A percentile compares a stretch with the other conserved stretches of the same genome.
Evolutionary conservation across 2,329 filamentous ascomycete genomes (phyloP).

Genomic region (Aspergillus ruber): DNA sequence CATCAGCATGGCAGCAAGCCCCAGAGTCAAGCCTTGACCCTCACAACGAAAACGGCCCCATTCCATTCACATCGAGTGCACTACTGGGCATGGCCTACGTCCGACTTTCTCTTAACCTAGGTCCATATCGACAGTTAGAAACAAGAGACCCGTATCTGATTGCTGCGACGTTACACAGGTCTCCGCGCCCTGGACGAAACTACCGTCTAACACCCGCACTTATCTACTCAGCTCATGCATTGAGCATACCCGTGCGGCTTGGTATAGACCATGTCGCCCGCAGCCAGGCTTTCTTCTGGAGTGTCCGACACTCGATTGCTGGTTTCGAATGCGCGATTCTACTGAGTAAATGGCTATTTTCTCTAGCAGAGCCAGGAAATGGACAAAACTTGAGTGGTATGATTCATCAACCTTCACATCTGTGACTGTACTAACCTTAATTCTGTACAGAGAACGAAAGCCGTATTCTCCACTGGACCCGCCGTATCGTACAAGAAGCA

Average conservation of each 20-base stretch:
- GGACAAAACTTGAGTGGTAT: conserved; percentile 23
- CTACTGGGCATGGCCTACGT: conserved; percentile 28
- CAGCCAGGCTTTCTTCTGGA: conserved; percentile 34
- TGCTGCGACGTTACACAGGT: conserved; percentile 54
- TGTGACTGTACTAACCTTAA: background rate
- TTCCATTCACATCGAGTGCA: conserved; percentile 29
- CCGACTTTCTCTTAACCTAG: conserved; percentile 43
- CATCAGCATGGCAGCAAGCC: conserved; percentile 30
- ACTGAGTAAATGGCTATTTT: conserved; percentile 41
- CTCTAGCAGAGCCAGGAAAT: conserved; percentile 18
- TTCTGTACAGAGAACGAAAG: conserved; percentile 21
- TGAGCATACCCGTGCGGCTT: conserved; percentile 49
- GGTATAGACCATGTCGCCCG: conserved; percentile 32
- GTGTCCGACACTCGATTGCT: conserved; percentile 29
- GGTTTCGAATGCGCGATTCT: conserved; percentile 35
- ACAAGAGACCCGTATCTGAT: conserved; percentile 59
- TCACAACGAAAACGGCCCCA: conserved; percentile 27
- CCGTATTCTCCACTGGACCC: conserved; percentile 26
- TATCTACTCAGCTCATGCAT: conserved; percentile 61
- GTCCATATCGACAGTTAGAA: conserved; percentile 57
- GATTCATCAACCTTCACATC: background rate
- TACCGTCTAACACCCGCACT: conserved; percentile 57
- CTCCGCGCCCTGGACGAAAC: conserved; percentile 54
- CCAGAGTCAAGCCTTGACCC: conserved; percentile 30
- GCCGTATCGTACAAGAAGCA: conserved; percentile 27